Percentiles rank a stretch among this genome's conserved stretches.
phyloP scores from a whole-genome alignment of 805 yeast genomes.

The Candida piceae region DNA sequence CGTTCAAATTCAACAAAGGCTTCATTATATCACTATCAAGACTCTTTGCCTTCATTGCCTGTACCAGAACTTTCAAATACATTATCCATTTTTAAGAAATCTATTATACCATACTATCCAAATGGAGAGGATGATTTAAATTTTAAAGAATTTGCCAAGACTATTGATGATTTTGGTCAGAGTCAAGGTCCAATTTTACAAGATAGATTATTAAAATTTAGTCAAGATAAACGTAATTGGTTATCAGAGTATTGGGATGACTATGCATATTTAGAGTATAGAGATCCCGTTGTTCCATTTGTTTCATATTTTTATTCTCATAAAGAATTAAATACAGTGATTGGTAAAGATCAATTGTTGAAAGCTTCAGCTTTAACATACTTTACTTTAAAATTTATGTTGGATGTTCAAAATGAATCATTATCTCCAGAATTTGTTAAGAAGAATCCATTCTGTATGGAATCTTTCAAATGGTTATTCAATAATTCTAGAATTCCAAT shows the following conservation, averaged over 20 bases:
- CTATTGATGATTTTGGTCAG: slow-evolving; percentile 60
- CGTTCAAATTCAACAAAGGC: no score
- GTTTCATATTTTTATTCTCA: slow-evolving; percentile 88
- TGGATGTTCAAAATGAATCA: slow-evolving; percentile 60
- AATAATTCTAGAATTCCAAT: slow-evolving; percentile 82
- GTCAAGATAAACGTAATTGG: slow-evolving; percentile 73
- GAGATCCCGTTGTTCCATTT: slow-evolving; percentile 93
- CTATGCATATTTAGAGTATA: slow-evolving; percentile 82
- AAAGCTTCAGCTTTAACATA: slow-evolving; percentile 75
- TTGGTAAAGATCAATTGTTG: slow-evolving; percentile 58
- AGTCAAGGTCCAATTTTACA: slow-evolving; percentile 73
- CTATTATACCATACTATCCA: slow-evolving; percentile 65
- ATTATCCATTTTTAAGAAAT: slow-evolving; percentile 58
- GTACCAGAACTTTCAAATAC: slow-evolving; percentile 80
- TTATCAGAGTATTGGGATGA: slow-evolving; percentile 89
- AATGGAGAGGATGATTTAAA: slow-evolving; percentile 40
- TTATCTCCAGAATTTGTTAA: slow-evolving; percentile 77
- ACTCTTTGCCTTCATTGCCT: slow-evolving; percentile 74
- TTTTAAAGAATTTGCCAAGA: slow-evolving; percentile 38
- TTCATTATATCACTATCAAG: no score
- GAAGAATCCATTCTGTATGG: slow-evolving; percentile 87
- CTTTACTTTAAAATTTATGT: slow-evolving; percentile 64
- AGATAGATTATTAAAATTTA: slow-evolving; percentile 51
- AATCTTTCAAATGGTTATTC: slow-evolving; percentile 86
- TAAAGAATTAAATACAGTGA: slow-evolving; percentile 52